These are phyloP conservation scores for Onygena corvina DNA, from an alignment of 2,329 filamentous ascomycete genomes.

Conservation along the genomic window DNA sequence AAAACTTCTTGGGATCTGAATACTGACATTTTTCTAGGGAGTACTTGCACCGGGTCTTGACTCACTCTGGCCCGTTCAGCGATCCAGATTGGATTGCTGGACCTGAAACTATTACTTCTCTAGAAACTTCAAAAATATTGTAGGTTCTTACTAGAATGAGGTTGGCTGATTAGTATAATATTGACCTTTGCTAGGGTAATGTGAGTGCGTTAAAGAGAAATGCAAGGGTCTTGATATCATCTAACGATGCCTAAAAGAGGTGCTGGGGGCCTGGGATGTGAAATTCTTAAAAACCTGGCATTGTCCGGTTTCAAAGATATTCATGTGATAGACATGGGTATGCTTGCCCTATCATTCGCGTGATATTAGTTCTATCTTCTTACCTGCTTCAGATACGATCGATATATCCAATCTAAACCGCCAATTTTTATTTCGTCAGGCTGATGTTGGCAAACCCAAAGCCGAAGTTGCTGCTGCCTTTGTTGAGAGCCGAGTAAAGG, in stretches of 20 bases:
- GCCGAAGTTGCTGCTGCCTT: conserved; percentile 86
- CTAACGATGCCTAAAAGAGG: conserved; percentile 45
- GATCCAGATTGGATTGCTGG: conserved; percentile 49
- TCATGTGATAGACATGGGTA: conserved; percentile 97
- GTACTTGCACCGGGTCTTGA: conserved; percentile 70
- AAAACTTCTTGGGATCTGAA: neutral
- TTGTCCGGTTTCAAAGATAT: conserved; percentile 93
- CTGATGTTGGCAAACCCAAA: conserved; percentile 86
- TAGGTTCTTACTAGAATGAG: conserved; percentile 33
- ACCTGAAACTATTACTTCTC: conserved; percentile 41
- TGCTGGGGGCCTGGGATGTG: conserved; percentile 85
- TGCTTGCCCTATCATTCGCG: conserved; percentile 18
- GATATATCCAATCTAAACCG: conserved; percentile 97
- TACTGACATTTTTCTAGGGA: conserved; percentile 44
- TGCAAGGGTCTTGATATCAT: neutral
- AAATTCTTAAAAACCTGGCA: conserved; percentile 91
- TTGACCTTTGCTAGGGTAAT: conserved; percentile 23
- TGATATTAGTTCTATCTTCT: conserved; percentile 7
- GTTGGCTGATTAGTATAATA: conserved; percentile 1
- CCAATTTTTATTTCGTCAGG: conserved; percentile 86
- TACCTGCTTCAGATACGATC: conserved; percentile 61
- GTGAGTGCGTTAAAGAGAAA: conserved; percentile 17
- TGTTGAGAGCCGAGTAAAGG: conserved; percentile 77
- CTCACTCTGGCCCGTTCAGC: conserved; percentile 66
- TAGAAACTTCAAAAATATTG: conserved; percentile 65